A percentile compares a stretch with the other conserved stretches of the same genome.
Conservation (phyloP, 805 yeast genomes). For the Wickerhamomyces bisporus region DNA sequence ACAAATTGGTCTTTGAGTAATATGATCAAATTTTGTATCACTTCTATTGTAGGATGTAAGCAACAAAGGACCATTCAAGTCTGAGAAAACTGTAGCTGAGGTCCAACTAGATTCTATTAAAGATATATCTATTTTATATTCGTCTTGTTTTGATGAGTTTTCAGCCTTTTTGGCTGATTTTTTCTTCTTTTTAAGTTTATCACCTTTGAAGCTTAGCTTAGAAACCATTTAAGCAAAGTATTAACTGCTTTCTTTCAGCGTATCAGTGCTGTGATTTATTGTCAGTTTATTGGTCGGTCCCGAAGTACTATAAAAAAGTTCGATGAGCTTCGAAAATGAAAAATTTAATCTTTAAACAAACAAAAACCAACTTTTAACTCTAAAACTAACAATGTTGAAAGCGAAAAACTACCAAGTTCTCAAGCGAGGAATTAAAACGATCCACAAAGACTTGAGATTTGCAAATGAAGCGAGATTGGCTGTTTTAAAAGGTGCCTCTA, state of each 20-base stretch:
- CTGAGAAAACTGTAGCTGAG: constrained; percentile 22
- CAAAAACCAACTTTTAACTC: no score
- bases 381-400: not conserved
- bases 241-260: no score
- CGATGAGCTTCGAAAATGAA: no score
- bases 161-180: constrained; percentile 4
- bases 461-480: constrained; percentile 98
- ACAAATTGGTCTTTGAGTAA: not conserved
- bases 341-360: no score
- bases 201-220: constrained; percentile 33
- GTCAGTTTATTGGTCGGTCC: no score
- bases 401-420: constrained; percentile 2
- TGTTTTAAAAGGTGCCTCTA: constrained; percentile 86
- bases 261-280: no score
- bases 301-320: no score
- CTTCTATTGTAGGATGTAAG: constrained; percentile 9
- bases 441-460: constrained; percentile 89
- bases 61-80: constrained; percentile 31
- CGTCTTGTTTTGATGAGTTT: not conserved
- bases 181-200: constrained; percentile 20
- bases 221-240: no score
- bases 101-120: constrained; percentile 16
- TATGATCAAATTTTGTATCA: not conserved
- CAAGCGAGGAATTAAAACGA: constrained; percentile 18
- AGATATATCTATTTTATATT: constrained; percentile 3